Evolutionary conservation across 2,329 filamentous ascomycete genomes (phyloP).

Genomic region (Penicillium palitans): DNA sequence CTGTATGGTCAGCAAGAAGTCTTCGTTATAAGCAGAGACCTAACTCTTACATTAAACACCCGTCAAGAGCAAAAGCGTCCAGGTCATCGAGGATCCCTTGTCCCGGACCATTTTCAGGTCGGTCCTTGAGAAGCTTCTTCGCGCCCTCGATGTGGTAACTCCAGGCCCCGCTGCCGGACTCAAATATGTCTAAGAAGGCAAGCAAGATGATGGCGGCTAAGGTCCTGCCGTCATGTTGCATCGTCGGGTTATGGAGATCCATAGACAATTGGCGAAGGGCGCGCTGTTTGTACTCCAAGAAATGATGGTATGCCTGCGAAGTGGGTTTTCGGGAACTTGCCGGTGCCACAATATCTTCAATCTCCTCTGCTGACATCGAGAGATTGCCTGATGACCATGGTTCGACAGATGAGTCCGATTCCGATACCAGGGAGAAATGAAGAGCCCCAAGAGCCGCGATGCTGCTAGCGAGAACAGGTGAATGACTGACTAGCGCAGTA

Average conservation of each 20-base stretch:
- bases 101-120: slow-evolving; percentile 25
- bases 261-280: slow-evolving; percentile 46
- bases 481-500: slow-evolving; percentile 46
- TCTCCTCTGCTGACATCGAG: slow-evolving; percentile 25
- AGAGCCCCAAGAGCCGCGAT: slow-evolving; percentile 52
- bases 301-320: slow-evolving; percentile 42
- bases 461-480: slow-evolving; percentile 49
- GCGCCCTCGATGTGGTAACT: slow-evolving; percentile 54
- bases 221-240: slow-evolving; percentile 44
- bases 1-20: slow-evolving; percentile 19
- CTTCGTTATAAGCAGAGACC: neutral
- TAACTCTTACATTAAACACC: slow-evolving; percentile 37
- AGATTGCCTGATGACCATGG: slow-evolving; percentile 32
- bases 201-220: slow-evolving; percentile 51
- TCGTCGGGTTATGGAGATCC: slow-evolving; percentile 32
- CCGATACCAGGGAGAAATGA: slow-evolving; percentile 46
- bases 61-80: slow-evolving; percentile 40
- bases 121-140: slow-evolving; percentile 47
- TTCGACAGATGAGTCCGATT: slow-evolving; percentile 37
- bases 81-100: slow-evolving; percentile 35
- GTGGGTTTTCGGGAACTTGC: slow-evolving; percentile 34
- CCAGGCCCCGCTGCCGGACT: slow-evolving; percentile 54
- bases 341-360: slow-evolving; percentile 32
- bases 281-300: slow-evolving; percentile 51
- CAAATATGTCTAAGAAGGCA: slow-evolving; percentile 52